Evolutionary conservation across 192 early-diverging fungal genomes (phyloP).

Genomic region (Mortierella alpina): DNA sequence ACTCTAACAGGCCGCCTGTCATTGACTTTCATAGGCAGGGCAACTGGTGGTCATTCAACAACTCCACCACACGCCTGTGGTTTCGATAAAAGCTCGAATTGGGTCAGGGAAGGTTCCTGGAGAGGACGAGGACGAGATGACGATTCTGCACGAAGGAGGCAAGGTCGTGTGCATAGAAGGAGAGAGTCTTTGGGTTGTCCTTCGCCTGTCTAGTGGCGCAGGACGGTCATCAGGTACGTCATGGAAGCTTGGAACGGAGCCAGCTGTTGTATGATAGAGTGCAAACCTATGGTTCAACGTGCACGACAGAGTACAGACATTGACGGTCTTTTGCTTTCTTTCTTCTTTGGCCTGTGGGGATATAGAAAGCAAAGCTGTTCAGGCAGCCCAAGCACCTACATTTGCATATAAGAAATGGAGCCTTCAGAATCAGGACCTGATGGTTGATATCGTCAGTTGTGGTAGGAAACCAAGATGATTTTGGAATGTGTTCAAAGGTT

Average conservation of each 20-base stretch:
- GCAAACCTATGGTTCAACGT: too few species aligned
- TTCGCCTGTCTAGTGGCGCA: slow-evolving; percentile 61
- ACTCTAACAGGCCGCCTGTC: too few species aligned
- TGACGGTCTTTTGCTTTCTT: neutral
- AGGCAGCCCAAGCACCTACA: slow-evolving; percentile 41
- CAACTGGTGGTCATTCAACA: slow-evolving; percentile 60
- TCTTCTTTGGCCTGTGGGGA: too few species aligned
- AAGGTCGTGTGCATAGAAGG: slow-evolving; percentile 68
- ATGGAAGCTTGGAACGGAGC: neutral
- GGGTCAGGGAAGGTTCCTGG: slow-evolving; percentile 42
- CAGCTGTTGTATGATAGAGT: too few species aligned
- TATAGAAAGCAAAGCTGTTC: slow-evolving; percentile 18
- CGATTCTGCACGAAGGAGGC: slow-evolving; percentile 59
- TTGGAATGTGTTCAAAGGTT: neutral
- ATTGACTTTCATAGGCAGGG: slow-evolving; percentile 48
- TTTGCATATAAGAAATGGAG: slow-evolving; percentile 69
- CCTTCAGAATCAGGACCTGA: slow-evolving; percentile 55
- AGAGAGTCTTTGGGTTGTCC: slow-evolving; percentile 65
- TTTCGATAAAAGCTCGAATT: slow-evolving; percentile 62
- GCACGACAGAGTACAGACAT: neutral
- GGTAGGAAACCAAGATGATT: slow-evolving; percentile 25
- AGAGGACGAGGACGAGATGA: slow-evolving; percentile 66
- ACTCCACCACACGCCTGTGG: slow-evolving; percentile 57
- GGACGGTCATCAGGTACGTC: slow-evolving; percentile 17
- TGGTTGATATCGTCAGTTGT: slow-evolving; percentile 59